Conservation (phyloP, 306 rosid genomes). For the Rubus parviflorus region DNA sequence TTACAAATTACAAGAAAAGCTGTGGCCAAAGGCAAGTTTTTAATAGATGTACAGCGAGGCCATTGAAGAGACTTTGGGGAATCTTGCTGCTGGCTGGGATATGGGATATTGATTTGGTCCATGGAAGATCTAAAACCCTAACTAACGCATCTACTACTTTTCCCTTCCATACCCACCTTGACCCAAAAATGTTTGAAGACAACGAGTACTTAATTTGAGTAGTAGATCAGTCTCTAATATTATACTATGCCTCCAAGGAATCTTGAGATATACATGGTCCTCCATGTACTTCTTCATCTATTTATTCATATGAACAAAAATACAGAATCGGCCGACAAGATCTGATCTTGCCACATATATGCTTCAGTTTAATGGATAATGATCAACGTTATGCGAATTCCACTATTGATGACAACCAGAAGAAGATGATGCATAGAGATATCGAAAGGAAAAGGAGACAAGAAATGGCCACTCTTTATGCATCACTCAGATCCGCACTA, state of each 20-base stretch:
- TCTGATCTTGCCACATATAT: constrained; percentile 16
- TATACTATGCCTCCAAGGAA: constrained; percentile 2
- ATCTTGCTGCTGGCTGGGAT: constrained; percentile 8
- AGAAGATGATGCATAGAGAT: constrained; percentile 28
- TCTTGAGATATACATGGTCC: constrained; percentile 13
- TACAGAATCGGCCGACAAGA: constrained; percentile 24
- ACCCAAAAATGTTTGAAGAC: neutral
- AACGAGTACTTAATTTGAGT: neutral
- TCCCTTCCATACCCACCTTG: constrained; percentile 18
- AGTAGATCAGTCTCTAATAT: neutral
- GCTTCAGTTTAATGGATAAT: constrained; percentile 18
- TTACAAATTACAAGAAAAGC: neutral
- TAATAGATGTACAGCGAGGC: neutral
- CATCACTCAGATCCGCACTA: constrained; percentile 32
- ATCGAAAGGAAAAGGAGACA: constrained; percentile 33
- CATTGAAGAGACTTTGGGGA: constrained; percentile 12
- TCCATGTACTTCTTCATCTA: constrained; percentile 15
- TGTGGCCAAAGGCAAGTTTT: neutral
- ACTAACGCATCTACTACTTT: constrained; percentile 14
- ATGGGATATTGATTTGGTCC: constrained; percentile 2
- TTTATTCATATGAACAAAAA: constrained; percentile 15
- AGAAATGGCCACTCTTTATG: constrained; percentile 27
- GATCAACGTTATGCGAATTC: neutral
- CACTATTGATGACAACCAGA: neutral
- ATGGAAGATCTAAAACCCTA: constrained; percentile 27